These are phyloP conservation scores for Drosera spatulata DNA, from an alignment of 179 eudicot genomes.

Conservation along the genomic window DNA sequence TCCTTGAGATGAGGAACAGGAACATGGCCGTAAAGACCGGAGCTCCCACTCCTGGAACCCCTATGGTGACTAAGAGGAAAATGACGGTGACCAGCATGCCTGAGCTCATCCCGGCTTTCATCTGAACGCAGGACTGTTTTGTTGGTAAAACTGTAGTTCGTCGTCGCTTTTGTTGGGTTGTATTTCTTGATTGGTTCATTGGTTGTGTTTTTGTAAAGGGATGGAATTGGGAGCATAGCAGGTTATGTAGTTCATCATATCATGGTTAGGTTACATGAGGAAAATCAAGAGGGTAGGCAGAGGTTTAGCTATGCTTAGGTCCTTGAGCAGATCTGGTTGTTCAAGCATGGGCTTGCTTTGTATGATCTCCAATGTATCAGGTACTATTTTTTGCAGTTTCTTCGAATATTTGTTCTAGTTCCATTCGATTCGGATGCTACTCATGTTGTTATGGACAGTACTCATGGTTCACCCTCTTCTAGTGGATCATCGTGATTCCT, in stretches of 20 bases:
- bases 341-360: no score
- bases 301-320: background rate
- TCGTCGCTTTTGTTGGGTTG: background rate
- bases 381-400: no score
- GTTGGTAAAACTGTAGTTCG: background rate
- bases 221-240: constrained; percentile 14
- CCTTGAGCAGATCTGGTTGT: background rate
- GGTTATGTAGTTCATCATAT: constrained; percentile 13
- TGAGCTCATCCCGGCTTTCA: constrained; percentile 13
- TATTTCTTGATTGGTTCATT: constrained; percentile 19
- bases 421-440: no score
- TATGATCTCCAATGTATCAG: no score
- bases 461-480: no score
- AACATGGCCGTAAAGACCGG: background rate
- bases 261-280: background rate
- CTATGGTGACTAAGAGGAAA: background rate
- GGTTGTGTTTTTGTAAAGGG: constrained; percentile 35
- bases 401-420: no score
- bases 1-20: constrained; percentile 42
- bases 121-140: constrained; percentile 1
- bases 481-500: no score
- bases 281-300: background rate
- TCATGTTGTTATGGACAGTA: no score
- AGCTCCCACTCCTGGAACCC: background rate
- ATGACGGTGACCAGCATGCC: constrained; percentile 1